Evolutionary conservation across 805 yeast species (phyloP), one percentile per base, ranked within the genome.

Genomic region (Maudiozyma barnettii): DNA sequence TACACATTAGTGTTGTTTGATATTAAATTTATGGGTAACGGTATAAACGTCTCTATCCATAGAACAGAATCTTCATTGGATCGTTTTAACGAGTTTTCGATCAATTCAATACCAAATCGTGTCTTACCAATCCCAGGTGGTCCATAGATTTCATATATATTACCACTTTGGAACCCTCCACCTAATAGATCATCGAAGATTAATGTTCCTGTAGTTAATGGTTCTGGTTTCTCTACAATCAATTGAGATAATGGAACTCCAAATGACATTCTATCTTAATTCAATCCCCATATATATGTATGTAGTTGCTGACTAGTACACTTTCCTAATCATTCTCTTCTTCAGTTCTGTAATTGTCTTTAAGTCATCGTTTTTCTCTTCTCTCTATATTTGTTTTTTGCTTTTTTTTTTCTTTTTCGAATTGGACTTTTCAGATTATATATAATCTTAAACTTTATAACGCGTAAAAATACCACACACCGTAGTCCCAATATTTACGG

Each of bases 41-140:
- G 43, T 37, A 47, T 49, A 48, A 54, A 52, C 3, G 65, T 55
- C 14, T 63, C 65, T 8, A 64, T 59, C 66, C 65, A 64, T 29
- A 61, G 46, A 12, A 52, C 41, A 8, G 49, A 45, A 22, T 49
- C 60, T 51, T 59, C 51, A 9, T 44, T 20, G 16, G 43, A 26
- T 12, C 23, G 21, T 1, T 38, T 4, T 14, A 29, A 26, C 18
- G 51, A 49, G 22, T 51, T 53, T 6, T 41, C 31, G 1, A 51
- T 48, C 2, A 62, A 22, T 22, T 56, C 59, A 19, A 52, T 29
- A 8, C 60, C 67, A 9, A 64, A 37, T 31, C 44, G 48, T 2
- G 64, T 56, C 49, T 59, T 64, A 13, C 67, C 65, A 9, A 59
- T 51, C 2, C 67, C 67, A 4, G 68, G 67, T 14, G 64, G 62